Base-by-base conservation (phyloP, 177 flowering plant genomes). In the Vitis hybrid region DNA sequence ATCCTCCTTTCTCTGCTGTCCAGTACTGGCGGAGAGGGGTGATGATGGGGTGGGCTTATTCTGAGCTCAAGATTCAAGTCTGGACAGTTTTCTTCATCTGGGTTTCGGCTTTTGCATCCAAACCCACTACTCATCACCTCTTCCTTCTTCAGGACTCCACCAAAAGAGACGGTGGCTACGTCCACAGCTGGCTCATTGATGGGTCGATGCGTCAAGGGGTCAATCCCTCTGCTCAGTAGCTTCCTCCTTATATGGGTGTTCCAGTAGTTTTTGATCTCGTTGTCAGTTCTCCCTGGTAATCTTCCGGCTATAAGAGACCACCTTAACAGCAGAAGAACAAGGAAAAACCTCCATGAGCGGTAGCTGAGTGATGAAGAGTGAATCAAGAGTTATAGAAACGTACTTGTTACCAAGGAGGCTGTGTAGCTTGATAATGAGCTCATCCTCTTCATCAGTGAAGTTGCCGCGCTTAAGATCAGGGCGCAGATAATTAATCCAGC, bases 371-470 rank as follows among this genome's bases (percentile, higher is more conserved):
- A 35, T 4, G 46, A 35, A 35, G 46, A 35, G 46, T 6, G 46
- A 35, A 6, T 35, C 46, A 35, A 35, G 46, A 35, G 46, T 6
- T 35, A 35, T 6, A 35, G 46, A 35, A 35, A 4, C 71, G 46
- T 60, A 84, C 88, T 78, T 85, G 82, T 85, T 85, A 7, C 88
- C 86, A 62, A 81, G 82, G 30, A 81, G 74, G 68, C 79, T 74
- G 51, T 85, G 88, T 6, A 83, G 78, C 51, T 77, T 78, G 72
- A 83, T 71, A 64, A 85, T 85, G 69, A 82, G 65, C 40, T 81
- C 81, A 51, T 85, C 88, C 63, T 85, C 88, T 63, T 81, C 82
- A 4, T 75, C 74, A 56, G 85, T 78, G 70, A 85, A 83, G 54
- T 84, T 80, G 0, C 88, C 86, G 1, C 86, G 79, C 70, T 80